phyloP scores from a whole-genome alignment of 2,329 filamentous ascomycete genomes.

The Ceratocystis smalleyi region DNA sequence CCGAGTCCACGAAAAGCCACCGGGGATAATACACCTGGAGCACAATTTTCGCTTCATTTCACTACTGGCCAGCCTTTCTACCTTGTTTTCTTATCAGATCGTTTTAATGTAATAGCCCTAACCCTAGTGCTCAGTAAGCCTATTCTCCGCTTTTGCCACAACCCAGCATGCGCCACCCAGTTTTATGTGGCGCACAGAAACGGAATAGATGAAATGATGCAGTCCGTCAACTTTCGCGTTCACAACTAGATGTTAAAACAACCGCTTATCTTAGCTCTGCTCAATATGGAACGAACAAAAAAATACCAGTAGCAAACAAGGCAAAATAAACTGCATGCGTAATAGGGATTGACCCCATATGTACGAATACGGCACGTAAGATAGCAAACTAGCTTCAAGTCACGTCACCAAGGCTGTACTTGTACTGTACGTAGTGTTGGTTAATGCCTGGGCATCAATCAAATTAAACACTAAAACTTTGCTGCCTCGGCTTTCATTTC shows the following conservation, averaged over 20 bases:
- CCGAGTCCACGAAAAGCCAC: too few relatives aligned
- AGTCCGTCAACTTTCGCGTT: too few relatives aligned
- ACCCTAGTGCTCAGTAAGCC: neutral
- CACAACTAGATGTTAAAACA: too few relatives aligned
- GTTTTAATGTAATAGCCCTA: neutral
- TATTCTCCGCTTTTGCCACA: neutral
- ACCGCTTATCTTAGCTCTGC: neutral
- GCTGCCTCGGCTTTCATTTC: neutral
- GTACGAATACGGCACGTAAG: neutral
- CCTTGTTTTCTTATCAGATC: neutral
- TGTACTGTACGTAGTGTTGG: neutral
- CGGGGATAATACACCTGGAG: too few relatives aligned
- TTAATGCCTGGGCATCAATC: neutral
- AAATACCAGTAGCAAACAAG: neutral
- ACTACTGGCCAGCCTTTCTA: too few relatives aligned
- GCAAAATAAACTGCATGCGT: constrained; percentile 1
- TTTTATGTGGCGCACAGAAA: neutral
- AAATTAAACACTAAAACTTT: neutral
- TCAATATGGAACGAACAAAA: neutral
- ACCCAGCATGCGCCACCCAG: neutral
- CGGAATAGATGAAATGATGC: neutral
- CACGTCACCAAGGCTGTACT: neutral
- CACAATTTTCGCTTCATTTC: too few relatives aligned
- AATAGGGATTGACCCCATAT: neutral
- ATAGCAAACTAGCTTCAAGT: neutral